These are phyloP conservation scores for Bretschneidera sinensis DNA, from an alignment of 345 rosid species.

Conservation along the genomic window DNA sequence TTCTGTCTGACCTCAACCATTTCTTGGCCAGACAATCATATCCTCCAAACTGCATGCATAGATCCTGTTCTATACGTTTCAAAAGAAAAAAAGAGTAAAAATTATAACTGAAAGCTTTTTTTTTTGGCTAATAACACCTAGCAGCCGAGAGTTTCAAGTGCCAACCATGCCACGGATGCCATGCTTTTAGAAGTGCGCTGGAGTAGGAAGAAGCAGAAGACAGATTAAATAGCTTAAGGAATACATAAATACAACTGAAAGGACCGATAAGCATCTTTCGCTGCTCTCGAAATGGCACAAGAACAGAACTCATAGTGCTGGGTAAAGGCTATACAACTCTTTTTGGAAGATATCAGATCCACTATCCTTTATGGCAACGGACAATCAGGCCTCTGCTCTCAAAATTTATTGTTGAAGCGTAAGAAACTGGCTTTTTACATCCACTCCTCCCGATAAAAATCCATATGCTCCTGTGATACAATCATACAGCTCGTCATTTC, in stretches of 20 bases:
- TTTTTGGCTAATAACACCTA: conserved; percentile 3
- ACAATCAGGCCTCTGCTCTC: conserved; percentile 8
- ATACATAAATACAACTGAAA: conserved; percentile 10
- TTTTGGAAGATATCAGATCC: conserved; percentile 17
- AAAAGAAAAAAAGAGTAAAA: not conserved
- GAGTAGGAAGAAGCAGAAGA: conserved; percentile 11
- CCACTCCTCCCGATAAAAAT: conserved; percentile 14
- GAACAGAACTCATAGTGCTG: conserved; percentile 7
- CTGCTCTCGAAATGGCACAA: conserved; percentile 2
- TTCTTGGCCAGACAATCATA: conserved; percentile 4
- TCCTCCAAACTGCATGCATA: conserved; percentile 16
- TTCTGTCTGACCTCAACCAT: conserved; percentile 2
- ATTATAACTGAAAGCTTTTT: conserved; percentile 13
- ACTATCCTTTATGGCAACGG: conserved; percentile 13
- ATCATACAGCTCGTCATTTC: conserved; percentile 25
- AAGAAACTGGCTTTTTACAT: conserved; percentile 4
- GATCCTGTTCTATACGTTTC: conserved; percentile 24
- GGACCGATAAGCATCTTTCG: conserved; percentile 12
- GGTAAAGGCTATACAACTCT: conserved; percentile 2
- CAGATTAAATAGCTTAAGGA: conserved; percentile 17
- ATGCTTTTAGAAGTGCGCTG: not conserved
- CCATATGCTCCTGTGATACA: conserved; percentile 24
- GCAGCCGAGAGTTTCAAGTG: conserved; percentile 3
- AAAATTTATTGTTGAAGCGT: conserved; percentile 23
- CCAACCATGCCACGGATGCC: conserved; percentile 10